Percentiles rank a stretch among this genome's conserved stretches.
phyloP scores from a whole-genome alignment of 176 grass and related monocot species.

The Ampelocalamus luodianensis region DNA sequence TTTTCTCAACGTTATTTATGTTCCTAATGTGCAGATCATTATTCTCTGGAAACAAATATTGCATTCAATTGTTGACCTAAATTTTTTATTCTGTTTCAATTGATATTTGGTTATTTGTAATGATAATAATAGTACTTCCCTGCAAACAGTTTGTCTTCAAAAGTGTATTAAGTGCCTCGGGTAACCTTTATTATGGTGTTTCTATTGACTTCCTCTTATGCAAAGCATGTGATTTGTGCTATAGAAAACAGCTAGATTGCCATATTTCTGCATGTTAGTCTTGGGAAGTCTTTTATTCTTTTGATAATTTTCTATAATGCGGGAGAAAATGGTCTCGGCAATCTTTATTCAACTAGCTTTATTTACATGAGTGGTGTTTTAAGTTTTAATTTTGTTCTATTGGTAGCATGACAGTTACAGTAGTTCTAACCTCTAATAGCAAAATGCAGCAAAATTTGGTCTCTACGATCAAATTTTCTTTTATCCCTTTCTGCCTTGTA shows the following conservation, averaged over 20 bases:
- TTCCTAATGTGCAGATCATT: not conserved
- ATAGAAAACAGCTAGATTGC: conserved; percentile 1
- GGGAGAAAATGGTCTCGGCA: not conserved
- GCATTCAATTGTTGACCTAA: not conserved
- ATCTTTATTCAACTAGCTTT: conserved; percentile 17
- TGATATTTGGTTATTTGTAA: not conserved
- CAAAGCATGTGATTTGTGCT: not conserved
- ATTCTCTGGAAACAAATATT: not conserved
- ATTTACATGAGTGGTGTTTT: not conserved
- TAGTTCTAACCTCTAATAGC: not conserved
- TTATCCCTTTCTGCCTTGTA: not conserved
- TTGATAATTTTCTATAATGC: not conserved
- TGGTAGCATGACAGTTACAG: not conserved
- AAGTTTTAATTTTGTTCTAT: not conserved
- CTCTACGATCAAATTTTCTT: not conserved
- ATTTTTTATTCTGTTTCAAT: not conserved
- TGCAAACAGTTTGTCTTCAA: not conserved
- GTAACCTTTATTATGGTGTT: conserved; percentile 16
- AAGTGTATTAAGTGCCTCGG: not conserved
- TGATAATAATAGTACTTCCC: conserved; percentile 5
- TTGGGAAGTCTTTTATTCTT: not conserved
- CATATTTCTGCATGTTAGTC: not conserved
- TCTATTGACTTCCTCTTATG: conserved; percentile 9
- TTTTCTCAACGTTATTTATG: conserved; percentile 35
- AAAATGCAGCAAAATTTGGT: not conserved